Evolutionary conservation across 2,329 filamentous ascomycete species (phyloP).

Genomic region (Aspergillus spinulosporus): DNA sequence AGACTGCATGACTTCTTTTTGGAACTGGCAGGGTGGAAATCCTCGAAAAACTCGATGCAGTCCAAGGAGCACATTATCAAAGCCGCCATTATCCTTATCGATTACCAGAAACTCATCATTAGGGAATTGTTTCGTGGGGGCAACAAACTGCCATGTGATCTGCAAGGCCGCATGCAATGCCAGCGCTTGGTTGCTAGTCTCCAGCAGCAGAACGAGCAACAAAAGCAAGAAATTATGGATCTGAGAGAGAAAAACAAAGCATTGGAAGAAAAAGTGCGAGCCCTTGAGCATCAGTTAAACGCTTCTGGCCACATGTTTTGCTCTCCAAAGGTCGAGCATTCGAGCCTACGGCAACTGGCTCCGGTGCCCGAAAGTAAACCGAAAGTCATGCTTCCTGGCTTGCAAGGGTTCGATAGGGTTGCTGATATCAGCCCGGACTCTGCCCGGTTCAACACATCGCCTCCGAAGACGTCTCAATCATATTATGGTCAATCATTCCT

Average conservation of each 20-base stretch:
- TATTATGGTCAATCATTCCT: constrained; percentile 31
- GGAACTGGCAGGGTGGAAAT: constrained; percentile 45
- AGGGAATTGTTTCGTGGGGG: constrained; percentile 36
- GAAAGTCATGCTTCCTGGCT: constrained; percentile 37
- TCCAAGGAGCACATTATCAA: constrained; percentile 45
- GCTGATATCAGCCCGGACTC: constrained; percentile 28
- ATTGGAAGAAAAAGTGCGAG: constrained; percentile 38
- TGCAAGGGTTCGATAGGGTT: constrained; percentile 39
- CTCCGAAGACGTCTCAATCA: constrained; percentile 29
- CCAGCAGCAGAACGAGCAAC: constrained; percentile 39
- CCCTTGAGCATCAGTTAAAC: constrained; percentile 41
- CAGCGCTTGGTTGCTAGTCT: constrained; percentile 37
- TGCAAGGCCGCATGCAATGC: constrained; percentile 42
- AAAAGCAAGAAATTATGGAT: constrained; percentile 39
- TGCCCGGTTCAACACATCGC: constrained; percentile 25
- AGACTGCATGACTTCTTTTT: constrained; percentile 43
- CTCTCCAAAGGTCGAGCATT: constrained; percentile 36
- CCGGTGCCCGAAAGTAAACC: constrained; percentile 31
- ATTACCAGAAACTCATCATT: constrained; percentile 39
- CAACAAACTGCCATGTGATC: constrained; percentile 35
- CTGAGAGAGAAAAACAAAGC: constrained; percentile 38
- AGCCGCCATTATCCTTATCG: constrained; percentile 40
- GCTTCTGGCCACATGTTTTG: constrained; percentile 43
- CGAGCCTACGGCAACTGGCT: constrained; percentile 29
- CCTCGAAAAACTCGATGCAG: constrained; percentile 40